Evolutionary conservation across 78 protist species (phyloP), one percentile per base, ranked within the genome.

Genomic region (Pelomyxa schiedti): DNA sequence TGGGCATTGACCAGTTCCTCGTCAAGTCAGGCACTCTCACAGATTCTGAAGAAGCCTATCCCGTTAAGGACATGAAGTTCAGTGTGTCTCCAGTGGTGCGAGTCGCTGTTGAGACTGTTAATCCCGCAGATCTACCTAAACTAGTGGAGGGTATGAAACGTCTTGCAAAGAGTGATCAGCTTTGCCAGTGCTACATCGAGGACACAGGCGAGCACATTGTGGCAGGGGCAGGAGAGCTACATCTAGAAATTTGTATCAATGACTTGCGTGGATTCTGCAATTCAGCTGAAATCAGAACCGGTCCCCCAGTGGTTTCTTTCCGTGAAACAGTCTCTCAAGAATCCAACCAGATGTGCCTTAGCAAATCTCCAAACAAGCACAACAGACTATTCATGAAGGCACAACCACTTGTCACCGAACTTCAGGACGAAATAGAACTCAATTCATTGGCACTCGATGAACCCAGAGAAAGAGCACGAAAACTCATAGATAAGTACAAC

Each of bases 131-230:
- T 22, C 2, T 67, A 32, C 73, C 74, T 29, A 39, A 38, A 35
- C 37, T 90, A 16, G 72, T 68, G 5, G 98, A 93, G 38, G 95
- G 94, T 24, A 83, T 97, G 28, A 86, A 88, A 77, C 86, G 88
- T 26, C 29, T 78, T 0, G 28, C n/a, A 4, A 47, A 78, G 79
- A 8, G 16, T 3, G 82, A 70, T 52, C 77, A 72, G 0, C 28
- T 29, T 41, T 43, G 42, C 26, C 74, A 76, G n/a, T 26, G 8
- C 36, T 9, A 2, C 0, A 28, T 6, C 43, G 74, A 68, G 39
- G 16, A 30, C 4, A 52, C 91, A 29, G 91, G 93, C 68, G 84
- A 90, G 69, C 1, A 36, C 8, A 0, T 90, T 0, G n/a, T 90
- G 22, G 77, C 89, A 9, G 76, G 89, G 2, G 86, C 75, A 0